Base-by-base conservation (phyloP, 106 monocot species). In the Cymbidium sinense region DNA sequence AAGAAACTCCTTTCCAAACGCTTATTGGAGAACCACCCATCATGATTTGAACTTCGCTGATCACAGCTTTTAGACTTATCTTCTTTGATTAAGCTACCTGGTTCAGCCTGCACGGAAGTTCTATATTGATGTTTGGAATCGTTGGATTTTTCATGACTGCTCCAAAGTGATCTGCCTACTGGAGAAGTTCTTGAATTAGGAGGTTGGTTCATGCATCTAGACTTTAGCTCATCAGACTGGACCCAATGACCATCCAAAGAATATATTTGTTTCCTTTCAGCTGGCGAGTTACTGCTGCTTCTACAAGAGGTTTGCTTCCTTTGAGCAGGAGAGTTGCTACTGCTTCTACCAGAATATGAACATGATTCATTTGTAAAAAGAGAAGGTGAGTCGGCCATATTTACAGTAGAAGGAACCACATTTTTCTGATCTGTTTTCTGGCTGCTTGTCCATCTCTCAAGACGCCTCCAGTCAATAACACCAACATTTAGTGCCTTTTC, bases 401-500 rank as follows among this genome's bases (percentile, higher is more conserved):
- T 76, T 20, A 30, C 73, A 64, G 86, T 47, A 36, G 79, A 70
- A 34, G 83, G 79, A 81, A 72, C 34, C 4, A 10, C 31, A 3
- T 36, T 64, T 34, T 8, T 51, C 35, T 2, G 44, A 19, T 34
- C 75, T 30, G 0, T 64, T 52, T 70, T 84, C 62, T 77, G 77
- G n/a, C 77, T 69, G 50, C 80, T 34, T 11, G 71, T 85, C 88
- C 87, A 86, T 81, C 84, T 88, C 77, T 86, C 88, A 65, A 93
- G 89, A 50, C 64, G 78, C 19, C 86, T 70, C 89, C 89, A 93
- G 27, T 93, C 86, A 61, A 90, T 77, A 79, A 93, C 93, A 74
- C 89, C 93, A 81, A 88, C 75, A 44, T 90, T 88, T 18, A 86
- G 81, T 75, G 89, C 88, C 74, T 87, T 90, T 52, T 84, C 93